These are phyloP conservation scores for Salvia splendens DNA, from an alignment of 257 asterid genomes.

Conservation along the genomic window DNA sequence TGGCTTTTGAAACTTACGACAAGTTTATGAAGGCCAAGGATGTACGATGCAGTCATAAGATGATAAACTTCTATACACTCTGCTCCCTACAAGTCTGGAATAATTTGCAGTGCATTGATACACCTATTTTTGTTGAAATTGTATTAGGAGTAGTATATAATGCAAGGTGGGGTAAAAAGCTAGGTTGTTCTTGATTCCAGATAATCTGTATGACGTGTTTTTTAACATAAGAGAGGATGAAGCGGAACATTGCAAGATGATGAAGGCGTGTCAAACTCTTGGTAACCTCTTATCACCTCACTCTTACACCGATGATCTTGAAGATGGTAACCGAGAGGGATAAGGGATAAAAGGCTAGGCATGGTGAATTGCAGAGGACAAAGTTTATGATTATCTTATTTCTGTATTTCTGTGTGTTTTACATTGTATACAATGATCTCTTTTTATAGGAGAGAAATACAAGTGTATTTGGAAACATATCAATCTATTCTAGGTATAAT, in stretches of 20 bases:
- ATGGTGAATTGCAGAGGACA: too few relatives aligned
- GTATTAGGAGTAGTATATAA: too few relatives aligned
- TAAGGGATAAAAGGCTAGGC: too few relatives aligned
- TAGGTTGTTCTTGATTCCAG: slow-evolving; percentile 39
- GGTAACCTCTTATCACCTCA: slow-evolving; percentile 94
- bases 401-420: too few relatives aligned
- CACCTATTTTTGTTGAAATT: background rate
- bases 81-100: background rate
- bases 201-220: slow-evolving; percentile 82
- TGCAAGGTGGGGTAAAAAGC: too few relatives aligned
- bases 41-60: slow-evolving; percentile 47
- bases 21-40: slow-evolving; percentile 79
- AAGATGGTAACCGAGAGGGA: too few relatives aligned
- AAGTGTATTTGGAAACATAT: too few relatives aligned
- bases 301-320: slow-evolving; percentile 41
- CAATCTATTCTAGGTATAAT: too few relatives aligned
- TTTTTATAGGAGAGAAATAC: too few relatives aligned
- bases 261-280: slow-evolving; percentile 93
- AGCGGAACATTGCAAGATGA: slow-evolving; percentile 98
- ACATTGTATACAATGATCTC: too few relatives aligned
- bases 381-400: too few relatives aligned
- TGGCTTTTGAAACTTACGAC: slow-evolving; percentile 95
- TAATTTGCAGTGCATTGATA: background rate
- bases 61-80: slow-evolving; percentile 7
- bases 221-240: slow-evolving; percentile 88